Base-by-base conservation (phyloP, 2,329 filamentous ascomycete genomes). In the Septoria petroselini region DNA sequence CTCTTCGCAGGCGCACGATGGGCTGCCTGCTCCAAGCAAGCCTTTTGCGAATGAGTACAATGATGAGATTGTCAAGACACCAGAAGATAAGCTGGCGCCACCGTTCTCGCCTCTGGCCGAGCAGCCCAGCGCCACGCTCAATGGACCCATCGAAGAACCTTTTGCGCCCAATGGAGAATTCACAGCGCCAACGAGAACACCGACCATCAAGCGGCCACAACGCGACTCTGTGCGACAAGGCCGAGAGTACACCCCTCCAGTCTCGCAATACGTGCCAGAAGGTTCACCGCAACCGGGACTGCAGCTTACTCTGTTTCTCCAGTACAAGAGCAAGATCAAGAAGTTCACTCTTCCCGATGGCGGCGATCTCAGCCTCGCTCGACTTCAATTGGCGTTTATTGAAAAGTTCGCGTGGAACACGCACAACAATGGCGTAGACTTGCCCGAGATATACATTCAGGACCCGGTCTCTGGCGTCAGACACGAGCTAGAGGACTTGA, bases 371-470 rank as follows among this genome's bases (percentile, higher is more conserved):
- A 91, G 88, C 2, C 85, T 96, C 52, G 90, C 90, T 1, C 82
- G 91, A 18, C 71, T 98, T 50, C 91, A 98, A 68, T 78, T 98
- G 21, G 91, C 93, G 1, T 98, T 98, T 62, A 98, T 98, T 61
- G 93, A 98, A 61, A 98, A 96, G 67, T 98, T 98, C 66, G 93
- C 91, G 0, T 98, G 94, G 91, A 97, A 95, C 62, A 96, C 91
- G 1, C 91, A 97, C 61, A 86, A 89, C 53, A 94, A 96, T 62
- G 93, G 93, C 6, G 82, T 83, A 11, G 93, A 98, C 66, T 73
- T 98, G 38, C 93, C 93, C 0, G 93, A 98, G 62, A 97, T 98
- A 12, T 96, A 98, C 68, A 93, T 98, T 12, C 93, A 98, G 68
- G 93, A 98, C 67, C 86, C 91, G 0, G 80, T 96, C 2, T 97